Evolutionary conservation across 768 basidiomycete species (phyloP), one percentile per base, ranked within the genome.

Genomic region (Tulasnella sp.): DNA sequence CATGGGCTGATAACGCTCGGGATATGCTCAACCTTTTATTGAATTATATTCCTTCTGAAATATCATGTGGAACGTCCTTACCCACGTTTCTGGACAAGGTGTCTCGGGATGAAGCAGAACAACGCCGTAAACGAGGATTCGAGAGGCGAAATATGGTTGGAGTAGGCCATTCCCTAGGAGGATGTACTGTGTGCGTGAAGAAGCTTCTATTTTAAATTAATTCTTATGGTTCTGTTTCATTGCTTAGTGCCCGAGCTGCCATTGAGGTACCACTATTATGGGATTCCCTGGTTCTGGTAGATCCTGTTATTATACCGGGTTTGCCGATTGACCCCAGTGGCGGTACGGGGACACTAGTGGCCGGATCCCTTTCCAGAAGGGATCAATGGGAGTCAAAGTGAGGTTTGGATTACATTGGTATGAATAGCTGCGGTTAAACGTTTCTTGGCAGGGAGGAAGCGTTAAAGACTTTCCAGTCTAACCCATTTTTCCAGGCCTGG

Each of bases 161-260:
- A 4, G 66, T 89, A 3, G 90, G 88, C 0, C 91, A 95, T 61
- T 91, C 88, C 0, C 79, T 86, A 46, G 86, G 91, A 16, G 90
- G 84, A 1, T 80, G 79, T 60, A 77, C 78, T 2, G 72, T 77
- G 79, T 87, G 60, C 60, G 84, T 70, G 41, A 37, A 32, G 34
- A 6, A 32, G 8, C 40, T n/a, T 8, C 9, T n/a, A 16, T 27
- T 31, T n/a, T 24, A 16, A 10, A n/a, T 27, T 13, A 7, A 37
- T 34, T 44, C 29, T 19, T 25, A 24, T 10, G 15, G 45, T 29
- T 48, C 22, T 9, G 20, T 41, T 19, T 25, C 24, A 28, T 27
- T 31, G 19, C 32, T 33, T 56, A 86, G 82, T 13, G 62, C 75
- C n/a, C 73, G 78, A 33, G 84, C 78, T 1, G 82, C 84, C 2